Evolutionary conservation across 768 basidiomycete genomes (phyloP).

Genomic region (Mrakia hoshinonis): DNA sequence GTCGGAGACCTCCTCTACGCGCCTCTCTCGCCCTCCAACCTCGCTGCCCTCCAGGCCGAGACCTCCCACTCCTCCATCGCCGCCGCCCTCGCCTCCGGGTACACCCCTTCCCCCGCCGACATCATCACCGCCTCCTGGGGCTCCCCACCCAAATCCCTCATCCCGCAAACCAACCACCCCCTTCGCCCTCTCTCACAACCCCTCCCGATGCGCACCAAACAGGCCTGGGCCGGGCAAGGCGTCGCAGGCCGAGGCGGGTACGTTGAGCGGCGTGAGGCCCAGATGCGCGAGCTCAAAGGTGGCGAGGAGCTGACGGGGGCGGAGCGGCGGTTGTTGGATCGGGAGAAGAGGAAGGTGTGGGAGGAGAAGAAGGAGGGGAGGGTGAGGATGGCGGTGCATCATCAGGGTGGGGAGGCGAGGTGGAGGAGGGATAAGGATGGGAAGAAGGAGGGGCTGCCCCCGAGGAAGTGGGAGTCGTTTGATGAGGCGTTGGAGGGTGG

Average conservation of each 20-base stretch:
- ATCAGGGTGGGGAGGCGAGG: neutral
- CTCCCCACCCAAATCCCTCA: neutral
- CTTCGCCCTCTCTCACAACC: neutral
- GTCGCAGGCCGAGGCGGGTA: neutral
- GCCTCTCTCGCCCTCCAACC: neutral
- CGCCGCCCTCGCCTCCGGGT: neutral
- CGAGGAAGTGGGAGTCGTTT: neutral
- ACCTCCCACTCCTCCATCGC: neutral
- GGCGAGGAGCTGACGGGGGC: neutral
- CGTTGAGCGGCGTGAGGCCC: neutral
- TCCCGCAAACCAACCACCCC: neutral
- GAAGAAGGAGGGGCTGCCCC: neutral
- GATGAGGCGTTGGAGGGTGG: neutral
- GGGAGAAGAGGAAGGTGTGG: slow-evolving; percentile 3
- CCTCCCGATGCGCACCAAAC: neutral
- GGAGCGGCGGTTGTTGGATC: neutral
- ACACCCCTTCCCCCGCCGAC: neutral
- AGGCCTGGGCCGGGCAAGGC: neutral
- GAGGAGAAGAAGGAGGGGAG: neutral
- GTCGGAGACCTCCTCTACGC: neutral
- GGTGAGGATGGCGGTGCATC: neutral
- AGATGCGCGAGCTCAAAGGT: neutral
- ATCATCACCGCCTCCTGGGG: neutral
- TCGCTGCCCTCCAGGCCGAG: neutral
- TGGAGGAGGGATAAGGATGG: neutral